Base-by-base conservation (phyloP, 2,329 filamentous ascomycete species). In the Canariomyces notabilis region DNA sequence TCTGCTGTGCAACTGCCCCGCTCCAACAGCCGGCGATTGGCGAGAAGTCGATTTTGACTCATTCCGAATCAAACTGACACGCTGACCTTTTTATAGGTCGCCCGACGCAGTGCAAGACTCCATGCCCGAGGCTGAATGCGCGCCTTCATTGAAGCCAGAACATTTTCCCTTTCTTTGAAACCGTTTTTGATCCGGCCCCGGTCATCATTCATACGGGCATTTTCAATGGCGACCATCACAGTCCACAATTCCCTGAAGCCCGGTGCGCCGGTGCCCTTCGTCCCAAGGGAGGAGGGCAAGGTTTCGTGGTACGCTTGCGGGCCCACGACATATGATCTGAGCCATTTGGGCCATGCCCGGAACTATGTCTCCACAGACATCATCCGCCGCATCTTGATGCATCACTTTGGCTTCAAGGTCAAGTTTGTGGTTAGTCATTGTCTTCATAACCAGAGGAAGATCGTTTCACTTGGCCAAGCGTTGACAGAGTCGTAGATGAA, bases 361-460 rank as follows among this genome's bases (percentile, higher is more conserved):
- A 95, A 95, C 70, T 95, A 95, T 77, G 87, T 95, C 53, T 87
- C 84, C 40, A 91, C 87, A 37, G 89, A 95, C 65, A 89, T 95
- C 54, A 82, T 95, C 57, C 79, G 89, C 51, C 82, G 89, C 59
- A 87, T 95, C 58, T 69, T 95, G 66, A 74, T 78, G 60, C 82
- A 91, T 64, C 91, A 93, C 67, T 94, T 95, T 64, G 80, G 81
- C 51, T 93, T 86, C 65, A 72, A 89, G 34, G 80, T 95, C 55
- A 80, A 83, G 50, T 95, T 94, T 68, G 87, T 95, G 55, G 54
- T 57, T 19, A 40, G 50, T 53, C 19, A 9, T n/a, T 12, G n/a
- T n/a, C n/a, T 15, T 16, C 21, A 22, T 14, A 20, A 8, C 12
- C n/a, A n/a, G n/a, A n/a, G n/a, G n/a, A n/a, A n/a, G n/a, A n/a